Base-by-base conservation (phyloP, 805 yeast genomes). In the Cephaloascus albidus region DNA sequence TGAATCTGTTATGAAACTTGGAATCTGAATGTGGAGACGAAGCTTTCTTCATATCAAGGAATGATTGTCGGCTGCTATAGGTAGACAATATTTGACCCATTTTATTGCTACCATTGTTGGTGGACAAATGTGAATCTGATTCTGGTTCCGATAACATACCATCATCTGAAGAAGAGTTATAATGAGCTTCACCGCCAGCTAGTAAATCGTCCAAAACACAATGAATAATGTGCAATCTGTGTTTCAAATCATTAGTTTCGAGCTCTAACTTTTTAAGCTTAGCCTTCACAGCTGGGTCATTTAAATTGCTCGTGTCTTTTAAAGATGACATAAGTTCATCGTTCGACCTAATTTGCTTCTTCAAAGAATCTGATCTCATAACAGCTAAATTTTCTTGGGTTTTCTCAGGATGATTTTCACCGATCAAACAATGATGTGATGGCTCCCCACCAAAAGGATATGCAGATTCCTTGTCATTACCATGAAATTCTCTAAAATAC, bases 361-460 rank as follows among this genome's bases (percentile, higher is more conserved):
- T 64, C 18, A 74, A 44, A 39, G 66, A 72, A 0, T 39, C 30
- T 4, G 61, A 54, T 46, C 80, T 57, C 2, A 40, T 38, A n/a
- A 51, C 46, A 1, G 78, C 70, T 6, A 81, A 50, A 5, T 47
- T 46, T 2, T 64, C 61, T 44, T 81, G 84, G 1, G 80, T 72
- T 5, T 59, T 58, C 41, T 77, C 80, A 1, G 85, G 81, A 36
- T 71, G 71, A 38, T 64, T 65, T 3, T 53, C 47, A 1, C 74
- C 81, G 42, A 78, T 61, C n/a, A 68, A 52, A 57, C 95, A 87
- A 14, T 70, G 61, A 51, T 87, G 95, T 4, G 83, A 75, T 0
- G 63, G 51, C 45, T 74, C 83, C 26, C 64, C 61, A 4, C 83
- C 85, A 60, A 81, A 81, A 14, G 85, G 84, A 51, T 53, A 76